Percentiles rank a stretch among this genome's conserved stretches.
phyloP scores from a whole-genome alignment of 1,284 basidiomycete genomes.

The Cryptococcus sp. region DNA sequence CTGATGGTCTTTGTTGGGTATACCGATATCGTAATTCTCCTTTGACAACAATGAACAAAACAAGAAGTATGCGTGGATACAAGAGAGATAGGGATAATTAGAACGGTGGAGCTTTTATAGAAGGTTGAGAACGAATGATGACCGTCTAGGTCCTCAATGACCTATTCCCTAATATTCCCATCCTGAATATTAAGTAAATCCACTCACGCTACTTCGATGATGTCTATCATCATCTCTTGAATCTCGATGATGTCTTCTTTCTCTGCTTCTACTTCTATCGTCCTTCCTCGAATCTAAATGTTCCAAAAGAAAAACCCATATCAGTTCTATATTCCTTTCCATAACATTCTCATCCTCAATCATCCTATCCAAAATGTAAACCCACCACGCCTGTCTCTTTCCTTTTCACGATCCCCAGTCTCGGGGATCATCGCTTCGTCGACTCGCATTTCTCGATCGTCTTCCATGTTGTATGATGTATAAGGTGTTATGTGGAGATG shows the following conservation, averaged over 20 bases:
- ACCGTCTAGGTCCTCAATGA: too few species aligned
- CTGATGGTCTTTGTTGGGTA: neutral
- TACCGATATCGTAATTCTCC: neutral
- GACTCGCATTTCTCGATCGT: conserved; percentile 36
- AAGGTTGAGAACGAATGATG: too few species aligned
- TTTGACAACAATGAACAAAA: neutral
- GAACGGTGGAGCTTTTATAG: neutral
- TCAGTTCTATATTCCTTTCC: conserved; percentile 1
- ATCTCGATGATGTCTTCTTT: conserved; percentile 44
- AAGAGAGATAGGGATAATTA: neutral
- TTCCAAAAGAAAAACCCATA: conserved; percentile 7
- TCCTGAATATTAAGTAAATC: neutral
- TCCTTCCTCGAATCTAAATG: conserved; percentile 18
- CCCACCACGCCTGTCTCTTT: conserved; percentile 13
- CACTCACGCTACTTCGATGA: conserved; percentile 47
- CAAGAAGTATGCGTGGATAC: neutral
- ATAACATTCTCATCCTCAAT: conserved; percentile 1
- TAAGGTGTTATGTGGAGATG: neutral
- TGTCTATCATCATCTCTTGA: conserved; percentile 54
- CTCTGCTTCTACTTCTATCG: conserved; percentile 25
- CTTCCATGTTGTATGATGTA: conserved; percentile 27
- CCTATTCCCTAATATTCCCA: conserved; percentile 1
- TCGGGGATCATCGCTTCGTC: conserved; percentile 29
- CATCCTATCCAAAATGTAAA: conserved; percentile 3
- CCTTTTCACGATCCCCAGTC: conserved; percentile 7